Evolutionary conservation across 345 rosid species (phyloP).

Genomic region (Eucalyptus marginata): DNA sequence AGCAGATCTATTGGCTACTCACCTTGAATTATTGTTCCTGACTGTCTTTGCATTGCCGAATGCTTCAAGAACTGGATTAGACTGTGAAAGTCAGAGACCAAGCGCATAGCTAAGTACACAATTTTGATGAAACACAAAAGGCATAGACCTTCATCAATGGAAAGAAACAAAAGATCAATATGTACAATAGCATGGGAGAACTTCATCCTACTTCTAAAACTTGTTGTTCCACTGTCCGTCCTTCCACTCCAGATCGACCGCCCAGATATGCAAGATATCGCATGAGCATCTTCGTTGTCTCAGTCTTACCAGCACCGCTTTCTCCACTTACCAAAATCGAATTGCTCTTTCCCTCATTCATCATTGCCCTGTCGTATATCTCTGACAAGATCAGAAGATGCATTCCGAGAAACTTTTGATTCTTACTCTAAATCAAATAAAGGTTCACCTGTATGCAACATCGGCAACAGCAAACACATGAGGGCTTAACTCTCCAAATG

Average conservation of each 20-base stretch:
- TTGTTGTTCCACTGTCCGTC: conserved; percentile 99
- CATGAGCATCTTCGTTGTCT: conserved; percentile 99
- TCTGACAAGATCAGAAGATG: conserved; percentile 11
- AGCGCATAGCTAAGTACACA: conserved; percentile 2
- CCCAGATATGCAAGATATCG: conserved; percentile 97
- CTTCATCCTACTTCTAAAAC: conserved; percentile 78
- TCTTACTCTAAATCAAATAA: not conserved
- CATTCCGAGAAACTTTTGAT: not conserved
- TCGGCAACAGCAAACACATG: conserved; percentile 99
- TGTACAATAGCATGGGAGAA: not conserved
- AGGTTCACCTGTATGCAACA: conserved; percentile 84
- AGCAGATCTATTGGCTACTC: conserved; percentile 1
- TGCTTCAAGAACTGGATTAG: conserved; percentile 99
- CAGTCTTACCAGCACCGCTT: conserved; percentile 99
- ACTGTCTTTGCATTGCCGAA: conserved; percentile 99
- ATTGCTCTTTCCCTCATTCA: conserved; percentile 97
- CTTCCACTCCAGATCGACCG: conserved; percentile 99
- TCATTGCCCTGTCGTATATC: conserved; percentile 68
- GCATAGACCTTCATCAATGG: not conserved
- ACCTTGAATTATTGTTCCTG: conserved; percentile 99
- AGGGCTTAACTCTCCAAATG: conserved; percentile 96
- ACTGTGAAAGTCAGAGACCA: conserved; percentile 39
- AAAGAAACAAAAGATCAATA: not conserved
- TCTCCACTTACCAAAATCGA: conserved; percentile 99
- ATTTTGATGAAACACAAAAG: not conserved